Percentiles rank a stretch among this genome's conserved stretches.
phyloP scores from a whole-genome alignment of 768 basidiomycete genomes.

The Pulveroboletus ravenelii region DNA sequence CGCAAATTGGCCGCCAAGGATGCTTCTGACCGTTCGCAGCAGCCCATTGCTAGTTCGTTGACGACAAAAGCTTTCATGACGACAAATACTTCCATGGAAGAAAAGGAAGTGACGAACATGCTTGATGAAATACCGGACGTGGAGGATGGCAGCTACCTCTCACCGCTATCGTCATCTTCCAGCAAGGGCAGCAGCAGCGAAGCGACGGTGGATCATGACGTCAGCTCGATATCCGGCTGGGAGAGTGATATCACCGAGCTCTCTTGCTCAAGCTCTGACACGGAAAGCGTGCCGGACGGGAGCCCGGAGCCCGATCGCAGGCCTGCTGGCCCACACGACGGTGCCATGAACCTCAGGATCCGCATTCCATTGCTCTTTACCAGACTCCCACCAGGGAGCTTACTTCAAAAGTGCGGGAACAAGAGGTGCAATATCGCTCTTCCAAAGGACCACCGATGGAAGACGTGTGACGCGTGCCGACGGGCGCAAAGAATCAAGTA shows the following conservation, averaged over 20 bases:
- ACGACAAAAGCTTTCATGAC: too few species aligned
- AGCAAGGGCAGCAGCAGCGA: background rate
- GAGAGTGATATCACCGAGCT: constrained; percentile 25
- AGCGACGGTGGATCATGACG: background rate
- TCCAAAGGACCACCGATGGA: constrained; percentile 34
- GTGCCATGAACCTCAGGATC: constrained; percentile 11
- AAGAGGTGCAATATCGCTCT: constrained; percentile 33
- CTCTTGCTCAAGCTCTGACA: constrained; percentile 11
- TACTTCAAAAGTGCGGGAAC: constrained; percentile 30
- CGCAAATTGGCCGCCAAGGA: background rate
- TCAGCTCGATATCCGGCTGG: constrained; percentile 12
- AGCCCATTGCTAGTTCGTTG: background rate
- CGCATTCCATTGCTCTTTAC: constrained; percentile 20
- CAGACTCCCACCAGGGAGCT: constrained; percentile 7
- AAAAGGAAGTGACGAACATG: background rate
- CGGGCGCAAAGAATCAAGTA: constrained; percentile 28
- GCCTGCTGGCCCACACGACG: background rate
- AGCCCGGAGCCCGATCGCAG: background rate
- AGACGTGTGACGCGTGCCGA: constrained; percentile 41
- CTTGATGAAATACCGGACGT: background rate
- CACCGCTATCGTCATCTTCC: background rate
- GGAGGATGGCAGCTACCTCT: background rate
- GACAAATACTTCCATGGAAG: background rate
- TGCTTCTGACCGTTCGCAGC: background rate
- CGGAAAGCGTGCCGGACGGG: background rate